A percentile compares a stretch with the other conserved stretches of the same genome.
These are phyloP conservation scores for Eucalyptus microcorys DNA, from an alignment of 345 rosid genomes.

Conservation along the genomic window DNA sequence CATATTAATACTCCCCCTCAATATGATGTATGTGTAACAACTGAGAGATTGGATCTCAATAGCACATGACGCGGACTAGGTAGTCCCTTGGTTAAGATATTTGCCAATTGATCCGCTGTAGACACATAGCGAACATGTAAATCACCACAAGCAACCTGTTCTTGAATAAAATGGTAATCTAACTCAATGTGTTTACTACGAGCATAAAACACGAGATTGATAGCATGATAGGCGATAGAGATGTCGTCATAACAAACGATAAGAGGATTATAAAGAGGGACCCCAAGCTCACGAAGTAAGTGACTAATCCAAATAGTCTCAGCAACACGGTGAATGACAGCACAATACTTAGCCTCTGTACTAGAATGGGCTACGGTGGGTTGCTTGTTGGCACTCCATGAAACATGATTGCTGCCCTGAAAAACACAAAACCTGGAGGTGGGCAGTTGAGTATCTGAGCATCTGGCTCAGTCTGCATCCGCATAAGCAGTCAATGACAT, in stretches of 20 bases:
- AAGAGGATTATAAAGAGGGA: neutral
- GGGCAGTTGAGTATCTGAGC: neutral
- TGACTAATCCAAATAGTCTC: neutral
- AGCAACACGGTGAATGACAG: neutral
- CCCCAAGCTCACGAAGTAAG: neutral
- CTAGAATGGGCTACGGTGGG: neutral
- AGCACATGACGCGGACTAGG: too few species aligned
- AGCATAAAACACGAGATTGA: too few species aligned
- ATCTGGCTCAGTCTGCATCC: accelerated
- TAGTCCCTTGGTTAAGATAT: too few species aligned
- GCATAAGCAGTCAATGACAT: neutral
- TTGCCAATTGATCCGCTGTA: too few species aligned
- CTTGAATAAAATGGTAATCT: too few species aligned
- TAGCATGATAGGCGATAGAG: neutral
- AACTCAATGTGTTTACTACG: too few species aligned
- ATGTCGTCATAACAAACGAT: neutral
- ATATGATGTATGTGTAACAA: too few species aligned
- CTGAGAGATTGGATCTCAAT: too few species aligned
- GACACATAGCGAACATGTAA: too few species aligned
- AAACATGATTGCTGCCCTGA: neutral
- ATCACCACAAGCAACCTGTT: too few species aligned
- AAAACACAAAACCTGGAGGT: neutral
- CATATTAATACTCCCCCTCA: too few species aligned
- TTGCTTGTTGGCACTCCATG: neutral
- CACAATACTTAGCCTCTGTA: neutral